Evolutionary conservation across 148 eudicot species (phyloP).

Genomic region (Mesembryanthemum crystallinum): DNA sequence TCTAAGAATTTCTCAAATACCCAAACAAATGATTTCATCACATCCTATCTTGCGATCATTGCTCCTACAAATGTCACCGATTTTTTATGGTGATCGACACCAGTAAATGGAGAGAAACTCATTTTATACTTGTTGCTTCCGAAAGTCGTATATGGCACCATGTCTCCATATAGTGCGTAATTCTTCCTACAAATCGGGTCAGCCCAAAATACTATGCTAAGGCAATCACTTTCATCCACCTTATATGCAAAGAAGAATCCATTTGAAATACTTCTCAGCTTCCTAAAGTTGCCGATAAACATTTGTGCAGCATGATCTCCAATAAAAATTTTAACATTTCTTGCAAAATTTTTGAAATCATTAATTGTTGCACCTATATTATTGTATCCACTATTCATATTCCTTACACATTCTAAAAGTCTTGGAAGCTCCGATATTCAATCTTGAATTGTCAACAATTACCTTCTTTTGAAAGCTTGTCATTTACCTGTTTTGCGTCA

Average conservation of each 20-base stretch:
- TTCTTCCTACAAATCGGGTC: constrained; percentile 6
- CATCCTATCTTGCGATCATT: neutral
- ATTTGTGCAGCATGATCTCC: neutral
- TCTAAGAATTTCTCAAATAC: neutral
- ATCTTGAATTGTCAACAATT: neutral
- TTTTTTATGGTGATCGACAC: neutral
- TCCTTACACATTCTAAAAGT: neutral
- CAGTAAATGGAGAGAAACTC: constrained; percentile 7
- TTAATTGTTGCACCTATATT: neutral
- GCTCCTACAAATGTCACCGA: constrained; percentile 3
- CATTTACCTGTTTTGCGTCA: neutral
- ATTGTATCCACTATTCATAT: neutral
- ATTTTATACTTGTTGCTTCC: neutral
- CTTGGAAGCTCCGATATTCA: neutral
- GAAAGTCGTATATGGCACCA: no score
- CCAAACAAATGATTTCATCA: neutral
- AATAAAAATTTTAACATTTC: neutral
- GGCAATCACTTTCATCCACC: neutral
- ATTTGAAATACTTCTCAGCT: neutral
- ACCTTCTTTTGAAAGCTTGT: neutral
- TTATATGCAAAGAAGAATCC: neutral
- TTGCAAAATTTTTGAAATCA: neutral
- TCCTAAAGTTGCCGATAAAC: neutral
- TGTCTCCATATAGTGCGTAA: neutral
- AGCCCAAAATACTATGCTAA: neutral